phyloP scores from a whole-genome alignment of 768 basidiomycete species.

The Exidia glandulosa region DNA sequence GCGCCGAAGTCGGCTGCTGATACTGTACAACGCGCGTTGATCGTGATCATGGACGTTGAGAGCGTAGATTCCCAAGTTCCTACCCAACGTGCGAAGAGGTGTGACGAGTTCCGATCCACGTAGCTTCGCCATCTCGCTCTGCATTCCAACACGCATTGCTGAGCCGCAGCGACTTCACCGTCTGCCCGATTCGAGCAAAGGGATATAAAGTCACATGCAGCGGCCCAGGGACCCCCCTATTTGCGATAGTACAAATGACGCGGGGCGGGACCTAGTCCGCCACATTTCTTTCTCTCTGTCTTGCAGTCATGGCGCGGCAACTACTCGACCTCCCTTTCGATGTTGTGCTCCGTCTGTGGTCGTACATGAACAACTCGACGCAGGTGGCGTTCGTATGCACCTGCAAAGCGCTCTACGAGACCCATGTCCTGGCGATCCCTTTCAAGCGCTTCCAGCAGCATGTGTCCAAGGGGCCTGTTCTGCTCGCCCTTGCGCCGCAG shows the following conservation, averaged over 20 bases:
- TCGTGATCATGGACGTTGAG: conserved; percentile 18
- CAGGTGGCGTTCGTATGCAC: neutral
- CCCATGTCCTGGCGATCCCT: neutral
- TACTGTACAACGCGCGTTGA: conserved; percentile 20
- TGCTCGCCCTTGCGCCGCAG: neutral
- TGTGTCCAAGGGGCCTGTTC: neutral
- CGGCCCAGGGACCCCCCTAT: no score
- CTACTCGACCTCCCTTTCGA: neutral
- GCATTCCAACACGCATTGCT: no score
- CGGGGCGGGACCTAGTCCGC: no score
- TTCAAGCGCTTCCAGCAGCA: neutral
- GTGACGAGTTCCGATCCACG: neutral
- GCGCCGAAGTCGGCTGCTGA: conserved; percentile 30
- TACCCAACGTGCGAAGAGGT: neutral
- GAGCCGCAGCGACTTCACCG: no score
- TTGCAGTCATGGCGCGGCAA: neutral
- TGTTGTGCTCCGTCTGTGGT: neutral
- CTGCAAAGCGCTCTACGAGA: neutral
- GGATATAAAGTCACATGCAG: no score
- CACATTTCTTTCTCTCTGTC: neutral
- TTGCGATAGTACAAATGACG: no score
- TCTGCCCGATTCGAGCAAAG: no score
- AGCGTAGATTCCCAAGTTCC: conserved; percentile 29
- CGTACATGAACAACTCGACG: neutral
- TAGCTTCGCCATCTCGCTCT: no score